Evolutionary conservation across 1,284 basidiomycete species (phyloP).

Genomic region (Cutaneotrichosporon cavernicola): DNA sequence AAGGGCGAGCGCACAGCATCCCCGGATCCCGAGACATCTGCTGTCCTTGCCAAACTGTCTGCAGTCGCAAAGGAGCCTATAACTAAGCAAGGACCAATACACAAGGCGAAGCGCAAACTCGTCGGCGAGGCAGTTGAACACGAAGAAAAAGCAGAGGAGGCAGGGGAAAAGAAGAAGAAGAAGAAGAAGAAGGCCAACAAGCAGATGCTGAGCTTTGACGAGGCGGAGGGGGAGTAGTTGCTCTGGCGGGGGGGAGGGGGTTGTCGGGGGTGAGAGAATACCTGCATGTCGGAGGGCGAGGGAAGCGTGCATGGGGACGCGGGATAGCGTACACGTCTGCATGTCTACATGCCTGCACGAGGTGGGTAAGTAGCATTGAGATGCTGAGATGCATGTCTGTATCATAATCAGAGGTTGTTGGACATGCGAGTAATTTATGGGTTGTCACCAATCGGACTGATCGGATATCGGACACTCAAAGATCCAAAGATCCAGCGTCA

Average conservation of each 20-base stretch:
- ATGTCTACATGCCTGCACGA: no score
- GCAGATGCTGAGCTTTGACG: slow-evolving; percentile 48
- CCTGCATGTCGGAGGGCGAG: no score
- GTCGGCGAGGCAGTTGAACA: slow-evolving; percentile 7
- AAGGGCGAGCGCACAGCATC: slow-evolving; percentile 9
- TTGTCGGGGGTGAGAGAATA: no score
- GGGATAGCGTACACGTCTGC: no score
- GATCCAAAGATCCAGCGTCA: no score
- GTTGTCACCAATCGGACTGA: neutral
- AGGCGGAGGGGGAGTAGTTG: slow-evolving; percentile 40
- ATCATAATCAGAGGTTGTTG: neutral
- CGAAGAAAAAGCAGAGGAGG: slow-evolving; percentile 8
- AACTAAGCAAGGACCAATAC: slow-evolving; percentile 1
- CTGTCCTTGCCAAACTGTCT: neutral
- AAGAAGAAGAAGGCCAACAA: slow-evolving; percentile 49
- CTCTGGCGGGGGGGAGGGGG: neutral
- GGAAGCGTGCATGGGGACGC: no score
- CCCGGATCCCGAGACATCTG: neutral
- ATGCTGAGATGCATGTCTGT: slow-evolving; percentile 9
- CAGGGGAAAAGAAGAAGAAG: slow-evolving; percentile 27
- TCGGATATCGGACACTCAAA: no score
- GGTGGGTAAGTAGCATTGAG: no score
- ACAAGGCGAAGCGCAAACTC: slow-evolving; percentile 5
- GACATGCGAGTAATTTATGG: neutral
- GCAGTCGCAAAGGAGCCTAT: neutral